Evolutionary conservation across 805 yeast species (phyloP), one percentile per base, ranked within the genome.

Genomic region (Candida xiaguanensis): DNA sequence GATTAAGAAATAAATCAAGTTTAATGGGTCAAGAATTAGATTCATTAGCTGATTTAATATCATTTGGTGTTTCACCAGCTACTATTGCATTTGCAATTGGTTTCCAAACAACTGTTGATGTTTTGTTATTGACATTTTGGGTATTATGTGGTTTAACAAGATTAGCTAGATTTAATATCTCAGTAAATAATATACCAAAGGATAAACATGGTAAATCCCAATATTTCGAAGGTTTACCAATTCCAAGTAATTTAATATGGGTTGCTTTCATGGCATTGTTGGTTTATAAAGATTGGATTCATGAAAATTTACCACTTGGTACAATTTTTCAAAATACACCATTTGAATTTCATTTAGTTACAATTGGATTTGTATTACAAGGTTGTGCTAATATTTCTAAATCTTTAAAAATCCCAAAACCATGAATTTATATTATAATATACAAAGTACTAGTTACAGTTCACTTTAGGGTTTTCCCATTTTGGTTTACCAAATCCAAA

Each of bases 1-100:
- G 99, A 56, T 75, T 93, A 67, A 78, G 96, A 65, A 85, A 89
- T 59, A 88, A 90, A 67, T 78, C 95, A 2, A 83, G 95, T 9
- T 73, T 93, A 40, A 86, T 93, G 85, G 99, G 99, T 44, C 98
- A 93, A 64, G 99, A 93, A 66, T 77, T 93, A 53, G 99, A 93
- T 59, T 90, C 97, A 1, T 74, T 93, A 52, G 99, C 99, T 16
- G 99, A 93, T 64, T 77, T 93, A 53, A 77, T 91, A 26, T 86
- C 96, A 9, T 93, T 93, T 59, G 95, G 97, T 46, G 96, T 91
- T 24, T 90, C 95, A 2, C 99, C 99, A 2, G 95, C 96, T 43
- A 74, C 88, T 12, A 82, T 87, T 59, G 99, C 95, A 3, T 93
- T 89, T 60, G 80, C 90, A 33, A 77, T 90, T 56, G 99, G 99